Evolutionary conservation across 805 yeast species (phyloP).

Genomic region (Yarrowia alimentaria): DNA sequence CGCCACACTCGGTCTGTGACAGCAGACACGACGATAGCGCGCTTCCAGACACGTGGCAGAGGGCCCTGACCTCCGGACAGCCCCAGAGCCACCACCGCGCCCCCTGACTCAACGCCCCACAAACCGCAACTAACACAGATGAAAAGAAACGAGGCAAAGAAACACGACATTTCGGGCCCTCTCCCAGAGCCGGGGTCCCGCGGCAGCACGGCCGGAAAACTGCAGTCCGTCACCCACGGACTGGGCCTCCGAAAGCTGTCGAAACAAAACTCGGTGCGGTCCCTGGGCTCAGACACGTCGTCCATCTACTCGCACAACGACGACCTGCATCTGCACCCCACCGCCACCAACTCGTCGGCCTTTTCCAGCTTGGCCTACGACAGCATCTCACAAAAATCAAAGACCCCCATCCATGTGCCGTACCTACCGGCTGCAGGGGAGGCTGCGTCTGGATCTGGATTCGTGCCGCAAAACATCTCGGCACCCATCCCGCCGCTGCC

Average conservation of each 20-base stretch:
- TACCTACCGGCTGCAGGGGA: conserved; percentile 32
- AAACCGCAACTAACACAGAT: conserved; percentile 8
- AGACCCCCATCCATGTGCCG: conserved; percentile 33
- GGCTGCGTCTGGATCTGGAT: conserved; percentile 28
- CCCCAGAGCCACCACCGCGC: too few species aligned
- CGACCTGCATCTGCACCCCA: conserved; percentile 16
- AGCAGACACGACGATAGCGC: too few species aligned
- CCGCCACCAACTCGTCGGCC: conserved; percentile 22
- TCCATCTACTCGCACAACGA: conserved; percentile 14
- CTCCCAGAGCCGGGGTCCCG: conserved; percentile 7
- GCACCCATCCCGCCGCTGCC: conserved; percentile 38
- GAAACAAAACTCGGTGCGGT: conserved; percentile 21
- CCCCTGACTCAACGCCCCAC: too few species aligned
- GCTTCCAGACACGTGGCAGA: too few species aligned
- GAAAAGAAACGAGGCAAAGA: conserved; percentile 25
- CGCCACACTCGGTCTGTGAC: too few species aligned
- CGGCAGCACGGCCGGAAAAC: conserved; percentile 10
- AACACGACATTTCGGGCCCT: conserved; percentile 21
- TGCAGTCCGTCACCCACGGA: conserved; percentile 19
- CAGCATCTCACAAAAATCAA: conserved; percentile 31
- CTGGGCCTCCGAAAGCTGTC: conserved; percentile 24
- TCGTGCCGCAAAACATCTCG: conserved; percentile 32
- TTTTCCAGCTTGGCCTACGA: conserved; percentile 34
- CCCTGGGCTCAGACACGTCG: conserved; percentile 24
- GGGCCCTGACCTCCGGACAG: too few species aligned